Percentiles rank a stretch among this genome's conserved stretches.
Evolutionary conservation across 495 filamentous ascomycete species (phyloP).

Genomic region (Talaromyces wortmannii): DNA sequence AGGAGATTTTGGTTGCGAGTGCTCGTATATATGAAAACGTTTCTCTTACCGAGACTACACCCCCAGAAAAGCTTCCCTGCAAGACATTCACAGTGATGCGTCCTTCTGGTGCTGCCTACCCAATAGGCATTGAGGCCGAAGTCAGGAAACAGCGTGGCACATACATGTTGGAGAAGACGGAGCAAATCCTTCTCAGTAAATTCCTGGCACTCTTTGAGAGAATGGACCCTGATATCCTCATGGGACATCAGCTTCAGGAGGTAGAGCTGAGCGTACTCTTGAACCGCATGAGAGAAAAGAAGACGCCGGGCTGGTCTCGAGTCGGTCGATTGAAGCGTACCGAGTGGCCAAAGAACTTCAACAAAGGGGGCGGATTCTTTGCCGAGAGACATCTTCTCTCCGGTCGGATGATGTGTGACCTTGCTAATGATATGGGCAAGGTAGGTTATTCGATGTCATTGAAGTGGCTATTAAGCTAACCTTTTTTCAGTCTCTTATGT

Average conservation of each 20-base stretch:
- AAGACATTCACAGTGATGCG: slow-evolving; percentile 89
- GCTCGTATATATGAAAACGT: slow-evolving; percentile 89
- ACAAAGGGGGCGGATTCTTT: slow-evolving; percentile 83
- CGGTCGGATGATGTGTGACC: slow-evolving; percentile 85
- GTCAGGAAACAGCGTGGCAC: slow-evolving; percentile 62
- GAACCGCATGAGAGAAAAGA: slow-evolving; percentile 80
- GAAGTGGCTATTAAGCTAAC: slow-evolving; percentile 19
- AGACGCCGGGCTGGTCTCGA: slow-evolving; percentile 86
- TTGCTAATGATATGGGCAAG: slow-evolving; percentile 95
- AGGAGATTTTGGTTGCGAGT: slow-evolving; percentile 87
- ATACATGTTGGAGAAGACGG: slow-evolving; percentile 73
- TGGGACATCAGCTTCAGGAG: slow-evolving; percentile 95
- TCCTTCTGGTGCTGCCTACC: slow-evolving; percentile 67
- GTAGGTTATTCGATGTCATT: slow-evolving; percentile 17
- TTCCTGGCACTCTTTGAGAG: slow-evolving; percentile 84
- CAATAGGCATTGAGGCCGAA: slow-evolving; percentile 75
- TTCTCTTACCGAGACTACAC: slow-evolving; percentile 77
- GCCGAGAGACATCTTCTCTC: slow-evolving; percentile 84
- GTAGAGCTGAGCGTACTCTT: slow-evolving; percentile 91
- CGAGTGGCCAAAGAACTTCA: slow-evolving; percentile 84
- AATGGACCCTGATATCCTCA: slow-evolving; percentile 85
- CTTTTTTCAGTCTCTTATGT: slow-evolving; percentile 70
- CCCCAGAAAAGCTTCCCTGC: slow-evolving; percentile 79
- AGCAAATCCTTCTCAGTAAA: slow-evolving; percentile 73
- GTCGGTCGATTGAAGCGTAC: slow-evolving; percentile 78